A percentile compares a stretch with the other conserved stretches of the same genome.
Evolutionary conservation across 192 early-diverging fungal genomes (phyloP).

Genomic region (Linderina pennispora): DNA sequence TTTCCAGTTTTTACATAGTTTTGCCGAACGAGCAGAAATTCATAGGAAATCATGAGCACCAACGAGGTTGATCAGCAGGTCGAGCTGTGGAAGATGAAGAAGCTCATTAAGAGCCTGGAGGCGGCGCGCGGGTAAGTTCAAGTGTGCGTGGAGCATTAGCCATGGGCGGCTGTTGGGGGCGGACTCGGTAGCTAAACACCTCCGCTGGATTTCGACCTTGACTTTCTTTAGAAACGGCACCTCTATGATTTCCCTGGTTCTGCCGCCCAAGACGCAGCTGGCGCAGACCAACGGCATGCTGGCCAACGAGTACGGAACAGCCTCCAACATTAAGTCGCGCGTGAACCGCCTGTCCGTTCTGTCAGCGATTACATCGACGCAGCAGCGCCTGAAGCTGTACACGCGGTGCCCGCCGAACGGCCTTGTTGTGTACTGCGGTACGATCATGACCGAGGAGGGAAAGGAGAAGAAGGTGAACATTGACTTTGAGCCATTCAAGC

Average conservation of each 20-base stretch:
- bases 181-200: too few relatives aligned
- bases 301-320: conserved; percentile 97
- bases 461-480: conserved; percentile 99
- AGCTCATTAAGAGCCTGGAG: conserved; percentile 94
- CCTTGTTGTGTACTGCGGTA: conserved; percentile 92
- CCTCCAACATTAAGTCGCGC: conserved; percentile 99
- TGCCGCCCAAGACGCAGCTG: conserved; percentile 92
- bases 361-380: conserved; percentile 95
- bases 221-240: conserved; percentile 74
- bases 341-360: conserved; percentile 97
- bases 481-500: conserved; percentile 99
- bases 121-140: conserved; percentile 79
- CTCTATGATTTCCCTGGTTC: conserved; percentile 98
- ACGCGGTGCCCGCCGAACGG: conserved; percentile 89
- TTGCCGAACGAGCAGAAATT: conserved; percentile 8
- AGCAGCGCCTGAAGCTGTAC: conserved; percentile 95
- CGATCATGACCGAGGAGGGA: conserved; percentile 95
- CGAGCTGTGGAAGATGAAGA: conserved; percentile 98
- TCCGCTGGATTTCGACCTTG: not conserved
- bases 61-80: conserved; percentile 77
- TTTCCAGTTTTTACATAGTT: too few relatives aligned
- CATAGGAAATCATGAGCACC: conserved; percentile 13
- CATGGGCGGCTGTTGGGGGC: too few relatives aligned
- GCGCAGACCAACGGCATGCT: conserved; percentile 86
- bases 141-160: too few relatives aligned